Base-by-base conservation (phyloP, 2,329 filamentous ascomycete genomes). In the Talaromyces sp. region DNA sequence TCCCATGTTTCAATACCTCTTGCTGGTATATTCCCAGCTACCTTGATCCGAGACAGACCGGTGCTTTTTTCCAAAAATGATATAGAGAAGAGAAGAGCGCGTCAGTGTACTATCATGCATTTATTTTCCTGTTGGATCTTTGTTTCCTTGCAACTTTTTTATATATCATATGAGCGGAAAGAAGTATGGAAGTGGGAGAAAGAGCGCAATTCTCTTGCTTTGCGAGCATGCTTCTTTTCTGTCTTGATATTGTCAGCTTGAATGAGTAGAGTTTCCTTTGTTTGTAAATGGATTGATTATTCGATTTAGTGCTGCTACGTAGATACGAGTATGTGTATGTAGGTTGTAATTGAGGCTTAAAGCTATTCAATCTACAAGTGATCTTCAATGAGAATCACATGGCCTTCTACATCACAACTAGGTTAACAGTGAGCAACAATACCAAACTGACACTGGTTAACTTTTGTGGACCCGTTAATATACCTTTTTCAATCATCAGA, bases 221-320 rank as follows among this genome's bases (percentile, higher is more conserved):
- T 47, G 44, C 22, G 44, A 47, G 19, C 44, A 22, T 53, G 25
- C 28, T 53, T 53, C 49, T 53, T 53, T 30, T 19, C 25, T 30
- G 10, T 30, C 19, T 53, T 53, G 49, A 53, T 53, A 30, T 53
- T 30, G 28, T 30, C 49, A 53, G 49, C 44, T 53, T 53, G 49
- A 53, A 53, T 30, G 49, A 53, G 49, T 53, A 53, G 49, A 53
- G 25, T 53, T 53, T 53, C 49, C 28, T 53, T 53, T 53, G 49
- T 53, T 53, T 53, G 49, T 53, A 53, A 53, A 53, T 53, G 49
- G 28, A 53, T n/a, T 53, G 27, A 53, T 30, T 19, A 53, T n/a
- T 53, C 4, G 27, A 25, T 13, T 51, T 25, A 9, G 11, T 15
- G 4, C 4, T 36, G 13, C 33, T 36, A 6, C 6, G 33, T 15